Base-by-base conservation (phyloP, 2,329 filamentous ascomycete species). In the Botrytis deweyae region DNA sequence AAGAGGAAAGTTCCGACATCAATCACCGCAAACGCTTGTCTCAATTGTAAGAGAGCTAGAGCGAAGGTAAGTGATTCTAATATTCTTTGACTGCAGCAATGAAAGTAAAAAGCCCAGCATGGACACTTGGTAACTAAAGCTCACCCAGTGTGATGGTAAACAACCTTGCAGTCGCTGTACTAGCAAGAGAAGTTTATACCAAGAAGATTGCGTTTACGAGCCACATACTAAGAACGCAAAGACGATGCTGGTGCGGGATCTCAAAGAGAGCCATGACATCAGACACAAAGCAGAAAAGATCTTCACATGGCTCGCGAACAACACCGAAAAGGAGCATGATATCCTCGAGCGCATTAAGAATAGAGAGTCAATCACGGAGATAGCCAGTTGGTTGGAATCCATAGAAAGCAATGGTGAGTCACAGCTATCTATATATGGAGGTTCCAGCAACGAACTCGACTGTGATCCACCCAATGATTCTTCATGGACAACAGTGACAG, bases 201-300 rank as follows among this genome's bases (percentile, higher is more conserved):
- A 29, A 10, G 49, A 59, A 33, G 75, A 78, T 14, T 82, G 81
- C 68, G 59, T 77, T 33, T 82, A 82, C 76, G 80, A 81, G 66
- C 76, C 80, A 36, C 81, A 82, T 76, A 77, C 80, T 75, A 82
- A 82, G 73, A 79, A 80, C 75, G 80, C 79, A 36, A 82, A 82
- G 71, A 80, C 80, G 73, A 78, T 81, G 61, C 72, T 82, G 73
- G 77, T 82, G 16, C 78, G 78, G 70, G 77, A 81, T 40, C 52
- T 72, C 7, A 68, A 68, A 58, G 66, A 68, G 49, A 68, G 66
- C 49, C 66, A 40, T 33, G 49, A n/a, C 22, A 58, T 68, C 49
- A 68, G 40, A 25, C 36, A 58, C 29, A 58, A 40, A 52, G 66
- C 66, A 3, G 66, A 44, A 68, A 59, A 7, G 12, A 63, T 72